Conservation (phyloP, 352 stramenopile genomes). For the Phytophthora agathidicida region DNA sequence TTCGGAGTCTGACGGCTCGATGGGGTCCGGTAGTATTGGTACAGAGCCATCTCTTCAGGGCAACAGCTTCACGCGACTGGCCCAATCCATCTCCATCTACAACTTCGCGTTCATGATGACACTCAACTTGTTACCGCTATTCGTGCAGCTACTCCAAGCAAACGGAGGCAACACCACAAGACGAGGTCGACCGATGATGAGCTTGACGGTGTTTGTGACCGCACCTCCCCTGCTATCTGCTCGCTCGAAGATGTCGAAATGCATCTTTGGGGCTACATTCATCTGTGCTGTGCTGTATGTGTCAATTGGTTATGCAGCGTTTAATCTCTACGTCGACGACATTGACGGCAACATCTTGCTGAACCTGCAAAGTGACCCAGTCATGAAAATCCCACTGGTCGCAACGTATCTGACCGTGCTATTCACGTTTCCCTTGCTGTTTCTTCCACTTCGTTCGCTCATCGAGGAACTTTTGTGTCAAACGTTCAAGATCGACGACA, state of each 20-base stretch:
- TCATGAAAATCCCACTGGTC: conserved; percentile 50
- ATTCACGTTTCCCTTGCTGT: conserved; percentile 60
- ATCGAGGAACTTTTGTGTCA: conserved; percentile 38
- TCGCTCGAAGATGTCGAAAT: conserved; percentile 43
- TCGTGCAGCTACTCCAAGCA: conserved; percentile 54
- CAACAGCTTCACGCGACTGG: conserved; percentile 38
- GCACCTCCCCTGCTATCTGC: conserved; percentile 25
- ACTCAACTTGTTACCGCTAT: conserved; percentile 78
- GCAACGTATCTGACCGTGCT: conserved; percentile 51
- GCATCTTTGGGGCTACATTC: conserved; percentile 47
- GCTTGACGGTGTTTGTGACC: conserved; percentile 29
- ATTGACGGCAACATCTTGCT: conserved; percentile 59
- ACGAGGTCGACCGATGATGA: conserved; percentile 42
- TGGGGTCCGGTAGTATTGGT: conserved; percentile 6
- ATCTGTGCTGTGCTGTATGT: conserved; percentile 60
- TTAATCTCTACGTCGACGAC: conserved; percentile 48
- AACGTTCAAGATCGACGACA: conserved; percentile 4
- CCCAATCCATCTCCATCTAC: conserved; percentile 74
- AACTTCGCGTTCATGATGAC: conserved; percentile 86
- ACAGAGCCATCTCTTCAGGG: neutral
- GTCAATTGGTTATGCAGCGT: conserved; percentile 47
- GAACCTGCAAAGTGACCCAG: conserved; percentile 49
- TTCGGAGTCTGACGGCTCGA: conserved; percentile 15
- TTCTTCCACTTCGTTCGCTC: conserved; percentile 47
- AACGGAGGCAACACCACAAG: conserved; percentile 18